Percentiles rank a stretch among this genome's conserved stretches.
phyloP scores from a whole-genome alignment of 2,329 filamentous ascomycete species.

The Cytospora chrysosperma region DNA sequence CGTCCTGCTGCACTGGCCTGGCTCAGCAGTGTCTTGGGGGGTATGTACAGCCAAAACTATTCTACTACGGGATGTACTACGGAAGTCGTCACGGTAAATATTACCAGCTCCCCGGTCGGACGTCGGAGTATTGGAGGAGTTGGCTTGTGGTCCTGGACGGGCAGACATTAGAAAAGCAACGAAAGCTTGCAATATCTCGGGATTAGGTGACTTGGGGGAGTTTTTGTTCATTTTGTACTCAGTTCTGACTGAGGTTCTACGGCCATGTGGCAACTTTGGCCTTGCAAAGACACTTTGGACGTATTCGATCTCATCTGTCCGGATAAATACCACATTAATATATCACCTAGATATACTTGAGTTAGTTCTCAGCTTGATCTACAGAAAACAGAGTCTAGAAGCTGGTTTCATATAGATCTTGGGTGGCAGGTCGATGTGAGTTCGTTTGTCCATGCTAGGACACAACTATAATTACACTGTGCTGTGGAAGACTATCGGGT shows the following conservation, averaged over 20 bases:
- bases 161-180: not conserved
- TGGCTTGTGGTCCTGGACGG: not conserved
- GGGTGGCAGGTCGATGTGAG: not conserved
- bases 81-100: constrained; percentile 8
- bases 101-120: constrained; percentile 1
- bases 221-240: no score
- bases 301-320: no score
- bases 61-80: constrained; percentile 10
- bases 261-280: no score
- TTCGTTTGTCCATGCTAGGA: not conserved
- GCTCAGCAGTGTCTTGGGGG: constrained; percentile 10
- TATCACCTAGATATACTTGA: not conserved
- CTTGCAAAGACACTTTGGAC: no score
- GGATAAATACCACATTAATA: no score
- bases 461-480: no score
- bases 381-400: no score
- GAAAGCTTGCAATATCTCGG: no score
- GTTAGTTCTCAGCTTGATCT: not conserved
- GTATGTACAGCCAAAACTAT: constrained; percentile 13
- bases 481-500: no score
- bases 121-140: not conserved
- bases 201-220: no score
- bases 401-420: no score
- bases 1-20: constrained; percentile 14
- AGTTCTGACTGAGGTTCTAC: no score